phyloP scores from a whole-genome alignment of 768 basidiomycete species.

The Gymnopilus junonius region DNA sequence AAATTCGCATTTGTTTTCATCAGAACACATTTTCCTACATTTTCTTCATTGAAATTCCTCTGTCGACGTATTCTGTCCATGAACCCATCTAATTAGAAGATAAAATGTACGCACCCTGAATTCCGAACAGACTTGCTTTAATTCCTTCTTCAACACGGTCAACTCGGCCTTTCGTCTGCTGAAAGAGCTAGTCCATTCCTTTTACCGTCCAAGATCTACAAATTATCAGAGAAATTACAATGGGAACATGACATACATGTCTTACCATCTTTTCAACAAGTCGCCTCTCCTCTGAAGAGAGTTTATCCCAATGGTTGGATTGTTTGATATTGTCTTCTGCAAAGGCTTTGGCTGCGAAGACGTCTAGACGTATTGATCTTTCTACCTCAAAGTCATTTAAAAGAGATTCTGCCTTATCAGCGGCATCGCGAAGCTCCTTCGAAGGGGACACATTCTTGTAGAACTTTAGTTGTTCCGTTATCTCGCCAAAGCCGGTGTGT shows the following conservation, averaged over 20 bases:
- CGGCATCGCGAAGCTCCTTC: constrained; percentile 81
- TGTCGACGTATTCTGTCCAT: constrained; percentile 24
- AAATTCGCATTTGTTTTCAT: too few relatives aligned
- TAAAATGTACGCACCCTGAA: constrained; percentile 63
- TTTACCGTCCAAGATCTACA: constrained; percentile 71
- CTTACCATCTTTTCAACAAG: constrained; percentile 77
- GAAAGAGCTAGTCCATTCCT: constrained; percentile 79
- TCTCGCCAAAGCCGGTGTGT: constrained; percentile 56
- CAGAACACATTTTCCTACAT: constrained; percentile 43
- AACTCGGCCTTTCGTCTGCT: constrained; percentile 62
- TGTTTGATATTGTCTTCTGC: constrained; percentile 71
- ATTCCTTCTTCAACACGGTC: constrained; percentile 70
- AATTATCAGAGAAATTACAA: neutral
- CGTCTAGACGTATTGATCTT: constrained; percentile 78
- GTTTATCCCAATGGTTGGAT: constrained; percentile 61
- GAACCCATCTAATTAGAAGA: neutral
- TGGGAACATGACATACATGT: neutral
- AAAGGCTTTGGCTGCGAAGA: constrained; percentile 71
- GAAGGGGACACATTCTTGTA: constrained; percentile 81
- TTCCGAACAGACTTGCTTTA: constrained; percentile 73
- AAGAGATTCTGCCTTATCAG: constrained; percentile 70
- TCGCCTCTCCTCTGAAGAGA: constrained; percentile 70
- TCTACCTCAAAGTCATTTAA: constrained; percentile 76
- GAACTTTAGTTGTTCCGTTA: constrained; percentile 70
- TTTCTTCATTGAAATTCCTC: constrained; percentile 93